Conservation (phyloP, 2,329 filamentous ascomycete species). For the Aspergillus sclerotialis region DNA sequence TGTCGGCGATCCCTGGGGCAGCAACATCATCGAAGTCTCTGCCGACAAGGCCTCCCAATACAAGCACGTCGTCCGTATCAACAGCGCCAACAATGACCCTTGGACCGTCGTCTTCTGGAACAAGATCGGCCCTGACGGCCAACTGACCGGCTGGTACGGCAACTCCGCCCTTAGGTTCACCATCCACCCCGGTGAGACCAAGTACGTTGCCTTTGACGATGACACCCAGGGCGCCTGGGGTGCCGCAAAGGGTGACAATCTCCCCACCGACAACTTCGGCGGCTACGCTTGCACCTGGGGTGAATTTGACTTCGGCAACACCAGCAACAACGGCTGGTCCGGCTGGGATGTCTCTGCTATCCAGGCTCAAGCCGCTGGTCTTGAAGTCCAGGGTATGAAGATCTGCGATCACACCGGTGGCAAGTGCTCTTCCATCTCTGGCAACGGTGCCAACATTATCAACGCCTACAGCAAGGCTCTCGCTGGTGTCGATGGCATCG, state of each 20-base stretch:
- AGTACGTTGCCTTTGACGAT: conserved; percentile 32
- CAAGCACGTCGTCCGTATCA: conserved; percentile 29
- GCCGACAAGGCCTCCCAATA: conserved; percentile 25
- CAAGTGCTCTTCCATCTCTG: conserved; percentile 26
- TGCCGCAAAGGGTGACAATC: conserved; percentile 18
- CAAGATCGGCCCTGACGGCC: conserved; percentile 26
- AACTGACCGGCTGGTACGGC: conserved; percentile 28
- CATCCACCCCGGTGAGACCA: conserved; percentile 21
- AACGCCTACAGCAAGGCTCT: conserved; percentile 28
- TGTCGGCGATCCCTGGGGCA: conserved; percentile 31
- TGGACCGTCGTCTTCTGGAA: conserved; percentile 36
- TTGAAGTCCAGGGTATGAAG: conserved; percentile 29
- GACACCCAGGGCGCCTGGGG: conserved; percentile 32
- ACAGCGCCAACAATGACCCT: conserved; percentile 23
- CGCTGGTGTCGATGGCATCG: conserved; percentile 22
- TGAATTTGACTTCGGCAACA: conserved; percentile 32
- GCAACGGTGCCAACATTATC: conserved; percentile 12
- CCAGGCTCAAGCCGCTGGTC: conserved; percentile 20
- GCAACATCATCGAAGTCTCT: conserved; percentile 33
- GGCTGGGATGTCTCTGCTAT: conserved; percentile 38
- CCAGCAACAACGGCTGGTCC: conserved; percentile 24
- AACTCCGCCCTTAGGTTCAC: conserved; percentile 26
- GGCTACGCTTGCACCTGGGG: conserved; percentile 34
- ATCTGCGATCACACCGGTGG: conserved; percentile 23
- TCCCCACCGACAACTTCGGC: conserved; percentile 22